Conservation (phyloP, 495 filamentous ascomycete genomes). For the Hyaloscypha hepaticicola region DNA sequence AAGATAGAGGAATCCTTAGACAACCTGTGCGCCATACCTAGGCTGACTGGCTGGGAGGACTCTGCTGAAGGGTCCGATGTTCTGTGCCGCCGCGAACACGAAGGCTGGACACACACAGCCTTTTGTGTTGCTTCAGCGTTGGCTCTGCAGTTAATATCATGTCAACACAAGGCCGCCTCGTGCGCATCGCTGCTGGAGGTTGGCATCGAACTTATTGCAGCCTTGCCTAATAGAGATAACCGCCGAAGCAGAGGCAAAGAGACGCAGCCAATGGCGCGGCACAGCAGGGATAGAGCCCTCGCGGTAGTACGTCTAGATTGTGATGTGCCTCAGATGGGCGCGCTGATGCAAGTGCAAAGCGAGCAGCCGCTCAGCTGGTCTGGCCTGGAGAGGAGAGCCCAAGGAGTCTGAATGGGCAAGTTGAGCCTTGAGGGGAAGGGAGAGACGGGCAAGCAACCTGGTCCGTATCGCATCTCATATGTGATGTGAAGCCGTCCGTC, state of each 20-base stretch:
- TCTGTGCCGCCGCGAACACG: background rate
- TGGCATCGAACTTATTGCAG: constrained; percentile 22
- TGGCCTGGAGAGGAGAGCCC: background rate
- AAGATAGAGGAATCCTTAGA: background rate
- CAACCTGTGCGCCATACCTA: background rate
- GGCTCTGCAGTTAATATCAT: constrained; percentile 6
- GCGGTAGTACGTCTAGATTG: constrained; percentile 31
- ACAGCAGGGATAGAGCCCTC: constrained; percentile 24
- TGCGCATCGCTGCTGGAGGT: constrained; percentile 15
- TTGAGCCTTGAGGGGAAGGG: background rate
- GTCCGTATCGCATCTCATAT: constrained; percentile 7
- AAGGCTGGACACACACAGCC: background rate
- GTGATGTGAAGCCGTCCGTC: background rate
- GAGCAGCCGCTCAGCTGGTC: constrained; percentile 33
- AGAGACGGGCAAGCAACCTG: constrained; percentile 8
- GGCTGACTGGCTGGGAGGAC: background rate
- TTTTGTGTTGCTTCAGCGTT: background rate
- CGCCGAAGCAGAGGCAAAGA: constrained; percentile 22
- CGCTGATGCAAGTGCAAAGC: constrained; percentile 27
- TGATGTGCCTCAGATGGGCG: constrained; percentile 29
- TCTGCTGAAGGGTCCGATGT: background rate
- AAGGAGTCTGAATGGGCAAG: background rate
- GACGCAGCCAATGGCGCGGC: constrained; percentile 26
- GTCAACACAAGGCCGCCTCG: background rate
- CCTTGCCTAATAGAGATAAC: constrained; percentile 33